Evolutionary conservation across 306 rosid genomes (phyloP).

Genomic region (Adenanthera pavonina): DNA sequence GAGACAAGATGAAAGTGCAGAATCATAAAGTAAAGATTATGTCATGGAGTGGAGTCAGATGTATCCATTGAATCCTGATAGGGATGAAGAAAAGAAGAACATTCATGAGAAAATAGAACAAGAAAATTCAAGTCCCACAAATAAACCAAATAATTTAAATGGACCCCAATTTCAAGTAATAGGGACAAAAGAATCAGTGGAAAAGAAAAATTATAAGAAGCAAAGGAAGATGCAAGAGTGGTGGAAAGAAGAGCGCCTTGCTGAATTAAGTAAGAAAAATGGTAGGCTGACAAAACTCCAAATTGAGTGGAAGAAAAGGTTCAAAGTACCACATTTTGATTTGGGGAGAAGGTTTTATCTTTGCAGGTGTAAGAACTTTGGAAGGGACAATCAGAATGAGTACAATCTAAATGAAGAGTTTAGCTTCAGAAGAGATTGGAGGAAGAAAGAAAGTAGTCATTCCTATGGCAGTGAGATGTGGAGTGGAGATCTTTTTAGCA

Average conservation of each 20-base stretch:
- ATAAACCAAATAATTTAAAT: constrained; percentile 47
- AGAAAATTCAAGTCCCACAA: constrained; percentile 54
- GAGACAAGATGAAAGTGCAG: constrained; percentile 89
- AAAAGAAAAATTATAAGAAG: constrained; percentile 67
- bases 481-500: constrained; percentile 91
- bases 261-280: constrained; percentile 78
- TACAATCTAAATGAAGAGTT: constrained; percentile 76
- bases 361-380: constrained; percentile 51
- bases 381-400: constrained; percentile 51
- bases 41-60: constrained; percentile 96
- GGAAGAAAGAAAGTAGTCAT: constrained; percentile 55
- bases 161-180: too few relatives aligned
- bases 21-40: constrained; percentile 85
- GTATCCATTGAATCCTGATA: constrained; percentile 79
- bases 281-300: constrained; percentile 58
- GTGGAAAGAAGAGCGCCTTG: constrained; percentile 97
- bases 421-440: constrained; percentile 92
- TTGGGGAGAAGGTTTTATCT: constrained; percentile 65
- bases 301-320: constrained; percentile 67
- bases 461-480: constrained; percentile 81
- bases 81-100: constrained; percentile 81
- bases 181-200: constrained; percentile 40
- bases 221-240: constrained; percentile 92
- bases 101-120: constrained; percentile 51
- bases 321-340: constrained; percentile 75